These are phyloP conservation scores for Xenosphaeropsis pyriputrescens DNA, from an alignment of 2,329 filamentous ascomycete genomes.

Conservation along the genomic window DNA sequence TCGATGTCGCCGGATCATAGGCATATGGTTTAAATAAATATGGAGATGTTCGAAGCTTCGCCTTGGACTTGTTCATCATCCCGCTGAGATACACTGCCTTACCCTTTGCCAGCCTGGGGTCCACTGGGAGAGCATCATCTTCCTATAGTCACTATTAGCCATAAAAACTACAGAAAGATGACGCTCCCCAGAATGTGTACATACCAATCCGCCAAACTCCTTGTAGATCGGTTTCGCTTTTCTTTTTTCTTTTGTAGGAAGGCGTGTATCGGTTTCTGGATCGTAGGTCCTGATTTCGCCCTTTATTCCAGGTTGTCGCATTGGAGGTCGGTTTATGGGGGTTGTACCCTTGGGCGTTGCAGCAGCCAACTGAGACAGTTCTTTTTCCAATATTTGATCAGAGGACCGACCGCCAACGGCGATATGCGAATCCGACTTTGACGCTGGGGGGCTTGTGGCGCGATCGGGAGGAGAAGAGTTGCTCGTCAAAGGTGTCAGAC, in stretches of 20 bases:
- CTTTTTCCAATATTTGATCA: neutral
- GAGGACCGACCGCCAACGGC: neutral
- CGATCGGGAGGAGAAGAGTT: constrained; percentile 49
- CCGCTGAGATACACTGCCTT: constrained; percentile 52
- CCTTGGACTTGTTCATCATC: constrained; percentile 55
- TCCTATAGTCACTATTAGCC: constrained; percentile 55
- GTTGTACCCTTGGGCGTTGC: constrained; percentile 7
- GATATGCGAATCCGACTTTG: neutral
- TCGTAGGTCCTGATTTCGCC: constrained; percentile 47
- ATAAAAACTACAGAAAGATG: constrained; percentile 34
- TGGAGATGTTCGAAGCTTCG: constrained; percentile 54
- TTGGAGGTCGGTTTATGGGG: constrained; percentile 23
- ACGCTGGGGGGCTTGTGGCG: constrained; percentile 32
- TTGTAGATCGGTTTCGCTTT: constrained; percentile 44
- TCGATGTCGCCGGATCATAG: constrained; percentile 70
- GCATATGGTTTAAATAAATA: constrained; percentile 72
- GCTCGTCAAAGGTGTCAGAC: constrained; percentile 51
- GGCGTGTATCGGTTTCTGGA: constrained; percentile 22
- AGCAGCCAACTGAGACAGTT: constrained; percentile 14
- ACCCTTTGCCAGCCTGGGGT: constrained; percentile 67
- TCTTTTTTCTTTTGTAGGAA: constrained; percentile 35
- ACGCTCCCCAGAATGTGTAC: constrained; percentile 42
- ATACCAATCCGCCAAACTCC: constrained; percentile 47
- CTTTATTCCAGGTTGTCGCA: constrained; percentile 41
- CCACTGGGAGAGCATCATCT: constrained; percentile 64